These are phyloP conservation scores for Ambrosia trifida DNA, from an alignment of 129 eudicot species.

Conservation along the genomic window DNA sequence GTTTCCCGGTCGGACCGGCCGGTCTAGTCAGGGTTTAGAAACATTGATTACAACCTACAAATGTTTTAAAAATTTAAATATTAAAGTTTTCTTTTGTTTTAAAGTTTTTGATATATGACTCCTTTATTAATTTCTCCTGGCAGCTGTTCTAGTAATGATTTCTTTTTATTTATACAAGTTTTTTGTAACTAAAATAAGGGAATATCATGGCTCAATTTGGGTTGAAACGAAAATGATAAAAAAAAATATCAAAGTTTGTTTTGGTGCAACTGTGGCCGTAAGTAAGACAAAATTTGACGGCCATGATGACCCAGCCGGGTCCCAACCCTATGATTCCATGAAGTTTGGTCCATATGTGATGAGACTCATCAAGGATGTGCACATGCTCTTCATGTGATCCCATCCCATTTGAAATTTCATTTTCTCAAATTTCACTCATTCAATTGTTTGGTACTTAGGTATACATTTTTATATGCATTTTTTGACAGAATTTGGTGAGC, in stretches of 20 bases:
- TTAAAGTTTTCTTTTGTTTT: no score
- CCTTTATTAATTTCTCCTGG: no score
- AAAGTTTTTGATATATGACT: no score
- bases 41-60: no score
- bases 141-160: neutral
- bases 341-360: constrained; percentile 26
- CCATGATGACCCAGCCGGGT: constrained; percentile 22
- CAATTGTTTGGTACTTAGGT: neutral
- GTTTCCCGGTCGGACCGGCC: no score
- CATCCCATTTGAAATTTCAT: constrained; percentile 2
- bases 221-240: neutral
- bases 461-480: no score
- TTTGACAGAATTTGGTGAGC: no score
- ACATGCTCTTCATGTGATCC: constrained; percentile 26
- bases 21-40: no score
- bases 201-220: neutral
- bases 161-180: neutral
- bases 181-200: neutral
- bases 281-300: constrained; percentile 28
- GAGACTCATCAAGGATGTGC: constrained; percentile 33
- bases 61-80: no score
- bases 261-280: constrained; percentile 17
- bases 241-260: constrained; percentile 18
- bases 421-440: neutral
- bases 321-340: constrained; percentile 26